A percentile compares a stretch with the other conserved stretches of the same genome.
Evolutionary conservation across 306 rosid species (phyloP).

Genomic region (Lathyrus sativus): DNA sequence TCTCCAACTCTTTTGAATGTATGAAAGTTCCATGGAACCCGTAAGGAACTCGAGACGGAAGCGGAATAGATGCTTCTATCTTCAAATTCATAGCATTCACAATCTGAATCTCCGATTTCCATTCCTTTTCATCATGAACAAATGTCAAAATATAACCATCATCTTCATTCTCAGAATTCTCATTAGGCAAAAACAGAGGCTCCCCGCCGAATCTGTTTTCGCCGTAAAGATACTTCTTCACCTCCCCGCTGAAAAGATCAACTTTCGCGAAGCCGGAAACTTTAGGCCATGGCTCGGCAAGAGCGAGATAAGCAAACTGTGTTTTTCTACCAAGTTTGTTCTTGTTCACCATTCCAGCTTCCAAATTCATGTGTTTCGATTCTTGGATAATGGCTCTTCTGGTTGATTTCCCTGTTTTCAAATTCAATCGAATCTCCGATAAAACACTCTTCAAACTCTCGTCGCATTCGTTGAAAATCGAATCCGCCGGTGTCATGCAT

Average conservation of each 20-base stretch:
- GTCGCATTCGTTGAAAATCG: constrained; percentile 91
- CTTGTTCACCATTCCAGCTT: constrained; percentile 97
- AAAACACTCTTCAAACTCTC: constrained; percentile 67
- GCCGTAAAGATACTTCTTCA: constrained; percentile 62
- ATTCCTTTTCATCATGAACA: constrained; percentile 86
- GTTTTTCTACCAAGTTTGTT: constrained; percentile 72
- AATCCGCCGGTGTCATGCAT: constrained; percentile 93
- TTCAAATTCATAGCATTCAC: constrained; percentile 74
- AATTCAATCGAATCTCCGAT: constrained; percentile 78
- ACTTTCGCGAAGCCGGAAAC: constrained; percentile 94
- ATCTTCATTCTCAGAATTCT: constrained; percentile 55
- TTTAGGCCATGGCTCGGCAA: constrained; percentile 97
- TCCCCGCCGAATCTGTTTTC: constrained; percentile 75
- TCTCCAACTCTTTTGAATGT: constrained; percentile 57
- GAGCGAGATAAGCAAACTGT: constrained; percentile 71
- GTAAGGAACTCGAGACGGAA: constrained; percentile 89
- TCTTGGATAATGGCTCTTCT: constrained; percentile 58
- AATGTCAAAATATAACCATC: constrained; percentile 80
- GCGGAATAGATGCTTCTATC: constrained; percentile 71
- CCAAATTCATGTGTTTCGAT: constrained; percentile 67
- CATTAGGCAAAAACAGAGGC: constrained; percentile 77
- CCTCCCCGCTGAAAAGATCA: constrained; percentile 60
- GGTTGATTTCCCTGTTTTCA: constrained; percentile 66
- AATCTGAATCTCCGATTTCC: constrained; percentile 75
- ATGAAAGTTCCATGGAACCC: constrained; percentile 97